These are phyloP conservation scores for Clathrus columnatus DNA, from an alignment of 768 basidiomycete species.

Conservation along the genomic window DNA sequence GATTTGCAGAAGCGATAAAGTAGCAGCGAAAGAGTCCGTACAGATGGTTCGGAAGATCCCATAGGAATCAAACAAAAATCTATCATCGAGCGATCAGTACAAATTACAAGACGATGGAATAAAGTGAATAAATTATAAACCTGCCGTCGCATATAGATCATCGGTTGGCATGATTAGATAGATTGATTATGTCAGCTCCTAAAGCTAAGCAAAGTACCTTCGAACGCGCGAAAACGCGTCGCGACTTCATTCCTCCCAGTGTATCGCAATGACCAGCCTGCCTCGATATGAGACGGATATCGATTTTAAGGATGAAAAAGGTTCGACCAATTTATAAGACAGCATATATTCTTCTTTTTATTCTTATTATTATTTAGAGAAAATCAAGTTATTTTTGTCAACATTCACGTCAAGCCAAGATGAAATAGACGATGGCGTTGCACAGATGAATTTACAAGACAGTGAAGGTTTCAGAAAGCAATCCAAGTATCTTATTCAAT, in stretches of 20 bases:
- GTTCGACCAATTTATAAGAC: constrained; percentile 25
- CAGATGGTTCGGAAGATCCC: constrained; percentile 67
- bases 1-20: background rate
- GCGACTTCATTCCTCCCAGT: background rate
- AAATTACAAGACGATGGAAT: background rate
- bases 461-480: constrained; percentile 31
- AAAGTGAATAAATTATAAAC: constrained; percentile 23
- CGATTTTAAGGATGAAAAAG: constrained; percentile 66
- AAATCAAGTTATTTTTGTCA: constrained; percentile 62
- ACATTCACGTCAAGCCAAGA: constrained; percentile 49
- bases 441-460: constrained; percentile 58
- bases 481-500: constrained; percentile 74
- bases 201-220: background rate
- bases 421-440: constrained; percentile 62
- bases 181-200: background rate
- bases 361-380: too few relatives aligned
- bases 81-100: constrained; percentile 20
- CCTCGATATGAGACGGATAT: constrained; percentile 26
- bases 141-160: constrained; percentile 76
- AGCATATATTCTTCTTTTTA: background rate
- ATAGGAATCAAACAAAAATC: constrained; percentile 89
- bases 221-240: background rate
- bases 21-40: constrained; percentile 23
- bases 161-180: background rate
- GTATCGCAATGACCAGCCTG: constrained; percentile 4